These are phyloP conservation scores for Dactylellina cionopaga DNA, from an alignment of 2,329 filamentous ascomycete species.

Conservation along the genomic window DNA sequence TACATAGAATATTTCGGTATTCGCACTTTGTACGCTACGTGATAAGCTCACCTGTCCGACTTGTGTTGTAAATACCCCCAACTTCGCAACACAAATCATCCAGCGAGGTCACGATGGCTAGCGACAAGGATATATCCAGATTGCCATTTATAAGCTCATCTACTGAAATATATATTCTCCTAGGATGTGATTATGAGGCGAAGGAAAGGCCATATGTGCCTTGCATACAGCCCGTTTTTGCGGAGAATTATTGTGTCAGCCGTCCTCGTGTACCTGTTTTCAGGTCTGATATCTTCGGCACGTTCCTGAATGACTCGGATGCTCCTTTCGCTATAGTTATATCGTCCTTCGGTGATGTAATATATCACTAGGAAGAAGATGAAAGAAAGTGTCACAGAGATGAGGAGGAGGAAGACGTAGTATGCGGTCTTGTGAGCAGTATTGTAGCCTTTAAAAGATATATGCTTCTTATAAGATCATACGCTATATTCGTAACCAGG, in stretches of 20 bases:
- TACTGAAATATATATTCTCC: neutral
- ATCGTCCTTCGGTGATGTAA: constrained; percentile 33
- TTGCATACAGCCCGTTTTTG: constrained; percentile 35
- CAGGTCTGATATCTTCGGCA: constrained; percentile 10
- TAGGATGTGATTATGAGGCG: neutral
- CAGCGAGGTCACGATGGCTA: constrained; percentile 41
- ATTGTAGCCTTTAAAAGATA: neutral
- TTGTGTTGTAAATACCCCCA: constrained; percentile 26
- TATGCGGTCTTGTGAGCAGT: constrained; percentile 15
- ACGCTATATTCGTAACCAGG: constrained; percentile 7
- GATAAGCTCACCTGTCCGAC: constrained; percentile 36
- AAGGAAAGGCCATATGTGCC: constrained; percentile 17
- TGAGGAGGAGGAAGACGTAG: neutral
- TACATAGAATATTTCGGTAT: too few relatives aligned
- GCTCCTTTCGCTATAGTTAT: too few relatives aligned
- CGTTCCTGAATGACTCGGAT: constrained; percentile 21
- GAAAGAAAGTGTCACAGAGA: neutral
- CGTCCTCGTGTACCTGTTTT: constrained; percentile 33
- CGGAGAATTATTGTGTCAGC: constrained; percentile 30
- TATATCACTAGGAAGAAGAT: constrained; percentile 4
- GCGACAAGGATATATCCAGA: too few relatives aligned
- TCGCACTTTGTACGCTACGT: too few relatives aligned
- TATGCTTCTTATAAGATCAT: neutral
- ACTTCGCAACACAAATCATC: constrained; percentile 43
- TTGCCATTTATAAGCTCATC: too few relatives aligned